Evolutionary conservation across 352 stramenopile genomes (phyloP).

Genomic region (Hyaloperonospora brassicae): DNA sequence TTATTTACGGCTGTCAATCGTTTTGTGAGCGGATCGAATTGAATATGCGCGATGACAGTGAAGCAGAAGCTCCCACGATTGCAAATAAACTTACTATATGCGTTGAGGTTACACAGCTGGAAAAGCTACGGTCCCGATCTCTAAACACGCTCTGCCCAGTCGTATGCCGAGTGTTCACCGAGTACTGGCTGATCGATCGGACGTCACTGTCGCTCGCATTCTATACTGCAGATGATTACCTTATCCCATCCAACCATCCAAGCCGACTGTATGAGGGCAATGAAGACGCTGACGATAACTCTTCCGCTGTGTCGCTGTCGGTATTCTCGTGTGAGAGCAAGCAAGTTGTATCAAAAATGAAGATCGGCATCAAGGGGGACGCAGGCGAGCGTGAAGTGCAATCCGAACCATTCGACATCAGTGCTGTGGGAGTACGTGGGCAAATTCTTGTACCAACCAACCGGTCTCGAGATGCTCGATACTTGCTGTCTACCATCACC

Average conservation of each 20-base stretch:
- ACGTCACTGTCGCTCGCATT: conserved; percentile 64
- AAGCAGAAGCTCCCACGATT: conserved; percentile 17
- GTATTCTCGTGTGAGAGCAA: conserved; percentile 66
- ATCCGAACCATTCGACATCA: conserved; percentile 72
- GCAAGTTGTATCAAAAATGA: conserved; percentile 62
- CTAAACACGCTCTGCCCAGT: conserved; percentile 50
- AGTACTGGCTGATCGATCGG: conserved; percentile 83
- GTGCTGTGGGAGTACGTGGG: conserved; percentile 61
- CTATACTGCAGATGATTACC: conserved; percentile 54
- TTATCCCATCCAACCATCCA: conserved; percentile 43
- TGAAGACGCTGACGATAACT: conserved; percentile 12
- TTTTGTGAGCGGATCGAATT: conserved; percentile 67
- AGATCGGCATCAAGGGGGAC: conserved; percentile 50
- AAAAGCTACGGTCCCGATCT: conserved; percentile 35
- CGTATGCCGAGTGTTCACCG: conserved; percentile 62
- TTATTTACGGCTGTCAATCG: conserved; percentile 61
- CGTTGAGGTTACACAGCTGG: conserved; percentile 44
- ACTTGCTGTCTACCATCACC: conserved; percentile 43
- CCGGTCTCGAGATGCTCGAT: conserved; percentile 33
- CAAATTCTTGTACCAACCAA: conserved; percentile 59
- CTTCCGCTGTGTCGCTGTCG: conserved; percentile 47
- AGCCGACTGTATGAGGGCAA: conserved; percentile 23
- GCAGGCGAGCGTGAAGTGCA: conserved; percentile 43
- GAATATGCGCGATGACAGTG: conserved; percentile 33
- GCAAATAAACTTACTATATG: conserved; percentile 57